phyloP scores from a whole-genome alignment of 441 rosid species.

The Rhodomyrtus psidioides region DNA sequence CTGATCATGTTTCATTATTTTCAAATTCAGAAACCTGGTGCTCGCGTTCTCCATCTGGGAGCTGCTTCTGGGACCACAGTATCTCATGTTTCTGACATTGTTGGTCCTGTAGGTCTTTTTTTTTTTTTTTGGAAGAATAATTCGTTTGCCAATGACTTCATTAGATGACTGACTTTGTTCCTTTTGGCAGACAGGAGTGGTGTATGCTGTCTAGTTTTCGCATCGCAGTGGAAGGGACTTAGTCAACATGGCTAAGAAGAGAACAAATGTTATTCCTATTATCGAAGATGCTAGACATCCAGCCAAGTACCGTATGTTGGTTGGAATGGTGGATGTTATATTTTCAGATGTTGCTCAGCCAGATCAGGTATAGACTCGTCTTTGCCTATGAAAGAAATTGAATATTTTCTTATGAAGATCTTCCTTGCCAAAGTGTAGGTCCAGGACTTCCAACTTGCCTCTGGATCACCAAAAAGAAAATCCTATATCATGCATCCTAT shows the following conservation, averaged over 20 bases:
- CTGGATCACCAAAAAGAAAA: neutral
- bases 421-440: neutral
- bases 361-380: constrained; percentile 45
- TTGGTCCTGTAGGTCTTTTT: constrained; percentile 69
- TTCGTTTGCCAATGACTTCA: neutral
- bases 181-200: constrained; percentile 47
- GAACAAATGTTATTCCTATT: constrained; percentile 79
- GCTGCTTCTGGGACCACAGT: constrained; percentile 90
- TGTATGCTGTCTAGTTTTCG: constrained; percentile 85
- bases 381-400: neutral
- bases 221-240: constrained; percentile 84
- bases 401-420: neutral
- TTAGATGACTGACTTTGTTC: neutral
- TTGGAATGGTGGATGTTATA: constrained; percentile 91
- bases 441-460: neutral
- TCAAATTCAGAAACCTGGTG: constrained; percentile 58
- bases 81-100: constrained; percentile 82
- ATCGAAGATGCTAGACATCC: constrained; percentile 95
- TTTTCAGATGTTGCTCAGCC: constrained; percentile 98
- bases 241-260: constrained; percentile 93
- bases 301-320: constrained; percentile 78
- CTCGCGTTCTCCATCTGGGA: constrained; percentile 76
- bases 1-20: neutral
- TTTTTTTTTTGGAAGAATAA: neutral
- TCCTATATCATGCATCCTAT: neutral